Evolutionary conservation across 2,329 filamentous ascomycete genomes (phyloP).

Genomic region (Neonectria faginata): DNA sequence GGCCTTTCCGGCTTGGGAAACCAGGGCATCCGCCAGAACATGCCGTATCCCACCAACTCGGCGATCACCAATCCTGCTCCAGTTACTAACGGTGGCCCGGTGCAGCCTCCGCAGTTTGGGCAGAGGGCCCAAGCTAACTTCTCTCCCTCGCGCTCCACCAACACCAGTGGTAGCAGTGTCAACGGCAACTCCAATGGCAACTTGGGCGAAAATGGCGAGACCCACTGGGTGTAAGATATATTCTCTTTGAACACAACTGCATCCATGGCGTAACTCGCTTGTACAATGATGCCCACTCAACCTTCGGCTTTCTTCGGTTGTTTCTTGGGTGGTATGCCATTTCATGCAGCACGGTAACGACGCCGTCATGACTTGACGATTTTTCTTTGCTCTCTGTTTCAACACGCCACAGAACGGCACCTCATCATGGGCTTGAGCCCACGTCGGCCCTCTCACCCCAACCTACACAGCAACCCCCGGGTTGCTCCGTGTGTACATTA

Average conservation of each 20-base stretch:
- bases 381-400: slow-evolving; percentile 52
- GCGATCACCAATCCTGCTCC: slow-evolving; percentile 49
- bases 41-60: slow-evolving; percentile 51
- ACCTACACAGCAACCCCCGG: slow-evolving; percentile 45
- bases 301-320: slow-evolving; percentile 39
- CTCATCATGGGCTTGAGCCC: slow-evolving; percentile 41
- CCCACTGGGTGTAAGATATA: slow-evolving; percentile 54
- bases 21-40: slow-evolving; percentile 48
- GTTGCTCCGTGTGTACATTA: slow-evolving; percentile 53
- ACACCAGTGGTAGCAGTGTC: slow-evolving; percentile 38
- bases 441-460: slow-evolving; percentile 35
- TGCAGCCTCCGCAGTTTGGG: slow-evolving; percentile 47
- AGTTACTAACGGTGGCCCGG: slow-evolving; percentile 37
- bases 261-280: slow-evolving; percentile 45
- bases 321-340: slow-evolving; percentile 41
- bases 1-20: slow-evolving; percentile 35
- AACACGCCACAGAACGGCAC: slow-evolving; percentile 44
- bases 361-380: slow-evolving; percentile 56
- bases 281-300: slow-evolving; percentile 49
- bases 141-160: slow-evolving; percentile 40
- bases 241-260: slow-evolving; percentile 39
- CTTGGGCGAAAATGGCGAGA: slow-evolving; percentile 49
- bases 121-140: slow-evolving; percentile 46
- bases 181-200: slow-evolving; percentile 29
- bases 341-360: slow-evolving; percentile 52